Base-by-base conservation (phyloP, 1,139 yeast species). In the Yamadazyma diddensiae region DNA sequence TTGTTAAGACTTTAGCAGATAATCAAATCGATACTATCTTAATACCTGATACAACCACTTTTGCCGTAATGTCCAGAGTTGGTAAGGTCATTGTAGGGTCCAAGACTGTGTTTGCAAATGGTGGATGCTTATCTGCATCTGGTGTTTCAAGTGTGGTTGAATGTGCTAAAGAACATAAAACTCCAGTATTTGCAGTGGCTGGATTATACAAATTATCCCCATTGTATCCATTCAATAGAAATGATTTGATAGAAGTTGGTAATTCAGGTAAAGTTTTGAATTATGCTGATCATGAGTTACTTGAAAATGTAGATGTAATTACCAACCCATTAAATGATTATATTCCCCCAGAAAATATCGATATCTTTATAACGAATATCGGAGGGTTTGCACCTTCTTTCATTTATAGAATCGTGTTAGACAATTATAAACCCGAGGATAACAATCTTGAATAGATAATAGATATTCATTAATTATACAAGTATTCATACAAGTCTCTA, bases 361-460 rank as follows among this genome's bases (percentile, higher is more conserved):
- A 92, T 58, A 86, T 94, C 44, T 88, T 83, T 58, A 86, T 92
- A 50, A 90, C 98, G 13, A 92, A 94, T 55, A 76, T 88, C 40
- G 98, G 98, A 29, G 97, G 97, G 18, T 90, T 85, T 56, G 86
- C 97, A 16, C 98, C 98, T 30, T 87, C 94, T 45, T 94, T 92
- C 62, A 83, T 92, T 34, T 94, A 94, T 62, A 81, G 98, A 62
- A 83, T 92, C 39, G 95, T 92, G 26, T 76, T 90, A 65, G 99
- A 94, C 60, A 88, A 90, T 59, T 94, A 94, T 62, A 82, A 82
- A 57, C 78, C 82, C 31, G 90, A 84, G 50, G 97, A 90, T 59
- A 85, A 77, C 38, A 73, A 73, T 49, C 63, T 81, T 43, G 73
- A 67, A 38, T 65, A 49, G 15, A n/a, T 24, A 19, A 12, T 28